These are phyloP conservation scores for Puccinia sorghi DNA, from an alignment of 1,284 basidiomycete species.

Conservation along the genomic window DNA sequence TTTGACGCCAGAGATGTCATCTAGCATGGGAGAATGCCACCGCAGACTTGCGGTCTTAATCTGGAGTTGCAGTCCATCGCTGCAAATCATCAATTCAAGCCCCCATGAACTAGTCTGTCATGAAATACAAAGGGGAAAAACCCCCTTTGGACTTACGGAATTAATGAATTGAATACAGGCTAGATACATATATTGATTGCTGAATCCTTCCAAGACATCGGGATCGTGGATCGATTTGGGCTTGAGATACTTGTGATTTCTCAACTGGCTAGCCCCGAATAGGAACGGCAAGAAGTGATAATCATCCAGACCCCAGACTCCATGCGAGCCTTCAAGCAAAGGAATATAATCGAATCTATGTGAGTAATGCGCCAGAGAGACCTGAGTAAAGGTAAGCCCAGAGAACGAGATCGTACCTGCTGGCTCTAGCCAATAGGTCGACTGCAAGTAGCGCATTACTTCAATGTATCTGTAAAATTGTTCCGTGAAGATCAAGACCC, in stretches of 20 bases:
- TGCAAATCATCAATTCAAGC: background rate
- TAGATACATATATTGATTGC: conserved; percentile 93
- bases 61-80: conserved; percentile 59
- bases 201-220: conserved; percentile 90
- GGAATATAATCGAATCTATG: background rate
- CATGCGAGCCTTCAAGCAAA: conserved; percentile 68
- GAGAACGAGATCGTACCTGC: conserved; percentile 64
- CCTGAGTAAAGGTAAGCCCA: background rate
- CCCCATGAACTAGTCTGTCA: background rate
- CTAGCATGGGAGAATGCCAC: conserved; percentile 99
- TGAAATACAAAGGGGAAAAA: background rate
- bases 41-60: conserved; percentile 92
- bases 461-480: conserved; percentile 70
- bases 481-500: background rate
- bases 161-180: conserved; percentile 97
- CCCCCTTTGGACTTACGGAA: conserved; percentile 65
- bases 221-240: conserved; percentile 90
- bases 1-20: conserved; percentile 88
- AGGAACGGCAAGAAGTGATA: conserved; percentile 96
- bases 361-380: background rate
- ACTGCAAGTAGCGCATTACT: conserved; percentile 86
- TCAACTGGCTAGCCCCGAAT: conserved; percentile 80
- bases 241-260: conserved; percentile 83
- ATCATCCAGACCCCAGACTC: conserved; percentile 97
- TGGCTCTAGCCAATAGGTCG: conserved; percentile 95